Conservation (phyloP, 805 yeast genomes). For the Candida namnaoensis region DNA sequence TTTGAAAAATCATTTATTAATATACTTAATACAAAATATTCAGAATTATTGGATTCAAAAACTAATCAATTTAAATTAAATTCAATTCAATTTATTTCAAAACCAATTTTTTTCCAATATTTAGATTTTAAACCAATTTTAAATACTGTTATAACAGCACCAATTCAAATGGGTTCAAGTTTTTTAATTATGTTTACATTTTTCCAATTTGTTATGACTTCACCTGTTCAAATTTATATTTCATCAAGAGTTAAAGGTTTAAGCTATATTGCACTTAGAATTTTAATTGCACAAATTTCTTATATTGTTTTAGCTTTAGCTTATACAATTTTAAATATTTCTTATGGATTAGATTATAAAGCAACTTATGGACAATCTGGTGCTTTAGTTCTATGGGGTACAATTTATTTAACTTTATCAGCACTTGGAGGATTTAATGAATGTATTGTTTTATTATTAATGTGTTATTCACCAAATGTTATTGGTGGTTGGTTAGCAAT, state of each 20-base stretch:
- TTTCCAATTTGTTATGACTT: constrained; percentile 56
- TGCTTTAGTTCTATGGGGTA: constrained; percentile 64
- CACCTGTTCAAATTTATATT: constrained; percentile 37
- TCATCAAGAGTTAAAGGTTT: constrained; percentile 33
- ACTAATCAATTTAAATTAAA: too few species aligned
- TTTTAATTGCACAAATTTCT: constrained; percentile 36
- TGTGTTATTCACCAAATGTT: constrained; percentile 48
- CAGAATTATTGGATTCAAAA: background rate
- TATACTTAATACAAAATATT: background rate
- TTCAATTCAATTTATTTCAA: constrained; percentile 2
- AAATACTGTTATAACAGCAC: constrained; percentile 47
- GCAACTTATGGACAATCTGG: constrained; percentile 57
- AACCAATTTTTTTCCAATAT: constrained; percentile 14
- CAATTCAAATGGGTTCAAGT: constrained; percentile 66
- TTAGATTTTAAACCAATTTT: constrained; percentile 40
- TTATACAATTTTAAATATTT: constrained; percentile 50
- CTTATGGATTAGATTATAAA: constrained; percentile 53
- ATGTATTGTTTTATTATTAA: constrained; percentile 40
- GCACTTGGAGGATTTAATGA: constrained; percentile 71
- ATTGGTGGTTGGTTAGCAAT: constrained; percentile 65
- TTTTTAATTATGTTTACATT: constrained; percentile 63
- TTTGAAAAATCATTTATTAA: constrained; percentile 18
- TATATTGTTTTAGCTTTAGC: constrained; percentile 50
- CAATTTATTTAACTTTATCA: constrained; percentile 55
- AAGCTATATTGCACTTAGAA: constrained; percentile 41